phyloP scores from a whole-genome alignment of 192 early-diverging fungal species.

The Gigaspora rosea region DNA sequence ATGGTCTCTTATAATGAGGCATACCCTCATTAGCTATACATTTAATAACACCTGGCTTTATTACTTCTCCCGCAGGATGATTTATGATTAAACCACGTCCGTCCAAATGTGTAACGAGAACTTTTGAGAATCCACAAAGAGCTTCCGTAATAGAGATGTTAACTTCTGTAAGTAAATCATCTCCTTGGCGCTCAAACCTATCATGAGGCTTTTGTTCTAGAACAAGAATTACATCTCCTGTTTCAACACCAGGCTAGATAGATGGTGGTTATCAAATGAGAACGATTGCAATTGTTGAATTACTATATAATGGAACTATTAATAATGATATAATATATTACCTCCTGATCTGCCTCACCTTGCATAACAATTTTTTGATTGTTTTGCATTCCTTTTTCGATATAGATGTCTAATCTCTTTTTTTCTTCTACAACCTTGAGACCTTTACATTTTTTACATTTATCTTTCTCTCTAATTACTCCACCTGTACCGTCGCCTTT shows the following conservation, averaged over 20 bases:
- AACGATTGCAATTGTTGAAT: background rate
- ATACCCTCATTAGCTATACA: constrained; percentile 89
- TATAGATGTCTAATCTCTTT: constrained; percentile 87
- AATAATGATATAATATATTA: constrained; percentile 9
- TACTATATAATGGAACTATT: background rate
- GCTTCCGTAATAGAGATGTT: constrained; percentile 89
- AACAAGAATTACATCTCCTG: constrained; percentile 93
- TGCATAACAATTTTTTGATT: constrained; percentile 87
- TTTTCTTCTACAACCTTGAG: constrained; percentile 80
- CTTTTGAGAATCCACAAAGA: constrained; percentile 85
- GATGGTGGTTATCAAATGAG: constrained; percentile 5
- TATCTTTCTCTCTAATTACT: constrained; percentile 81
- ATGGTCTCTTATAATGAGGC: constrained; percentile 73
- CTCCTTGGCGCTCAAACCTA: constrained; percentile 76
- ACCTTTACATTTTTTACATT: constrained; percentile 94
- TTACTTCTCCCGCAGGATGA: constrained; percentile 80
- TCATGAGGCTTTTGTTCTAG: constrained; percentile 82
- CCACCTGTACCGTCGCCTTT: constrained; percentile 74
- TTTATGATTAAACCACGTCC: constrained; percentile 82
- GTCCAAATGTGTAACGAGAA: constrained; percentile 82
- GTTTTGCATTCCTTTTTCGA: constrained; percentile 93
- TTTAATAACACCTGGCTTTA: constrained; percentile 88
- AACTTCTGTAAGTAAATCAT: constrained; percentile 78
- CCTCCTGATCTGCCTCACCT: constrained; percentile 93
- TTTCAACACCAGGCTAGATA: constrained; percentile 73